These are phyloP conservation scores for Gossypium schwendimanii DNA, from an alignment of 441 rosid species.

Conservation along the genomic window DNA sequence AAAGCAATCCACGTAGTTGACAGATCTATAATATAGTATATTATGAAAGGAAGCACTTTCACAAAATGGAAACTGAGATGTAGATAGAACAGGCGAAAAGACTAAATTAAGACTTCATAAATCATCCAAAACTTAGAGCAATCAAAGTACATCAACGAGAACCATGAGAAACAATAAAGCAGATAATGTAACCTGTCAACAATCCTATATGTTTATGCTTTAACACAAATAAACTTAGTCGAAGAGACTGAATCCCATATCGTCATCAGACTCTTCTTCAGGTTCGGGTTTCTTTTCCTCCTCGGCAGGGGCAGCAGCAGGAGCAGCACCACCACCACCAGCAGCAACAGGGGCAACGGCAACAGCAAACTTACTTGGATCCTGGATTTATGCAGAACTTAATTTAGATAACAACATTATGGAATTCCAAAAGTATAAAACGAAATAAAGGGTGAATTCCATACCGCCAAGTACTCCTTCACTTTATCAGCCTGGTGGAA, in stretches of 20 bases:
- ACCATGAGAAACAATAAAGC: too few species aligned
- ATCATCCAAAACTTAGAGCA: too few species aligned
- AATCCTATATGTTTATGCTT: too few species aligned
- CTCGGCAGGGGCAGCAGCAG: slow-evolving; percentile 31
- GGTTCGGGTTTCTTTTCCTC: slow-evolving; percentile 71
- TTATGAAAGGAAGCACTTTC: too few species aligned
- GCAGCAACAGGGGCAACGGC: slow-evolving; percentile 37
- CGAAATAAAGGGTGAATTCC: not conserved
- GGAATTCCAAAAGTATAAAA: not conserved
- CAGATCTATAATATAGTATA: too few species aligned
- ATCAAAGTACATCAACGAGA: too few species aligned
- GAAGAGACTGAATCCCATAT: slow-evolving; percentile 72
- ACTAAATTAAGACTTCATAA: too few species aligned
- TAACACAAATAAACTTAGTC: slow-evolving; percentile 28
- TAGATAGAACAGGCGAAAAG: too few species aligned
- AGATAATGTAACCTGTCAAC: too few species aligned
- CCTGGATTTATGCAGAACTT: slow-evolving; percentile 30
- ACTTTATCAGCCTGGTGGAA: slow-evolving; percentile 74
- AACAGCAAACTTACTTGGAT: slow-evolving; percentile 79
- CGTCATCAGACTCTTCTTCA: slow-evolving; percentile 78
- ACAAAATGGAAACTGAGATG: too few species aligned
- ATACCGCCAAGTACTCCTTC: slow-evolving; percentile 74
- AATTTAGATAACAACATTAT: not conserved
- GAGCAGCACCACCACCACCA: slow-evolving; percentile 16
- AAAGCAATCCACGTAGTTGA: too few species aligned